Conservation (phyloP, 139 green algal species). For the Tetradesmus obliquus region DNA sequence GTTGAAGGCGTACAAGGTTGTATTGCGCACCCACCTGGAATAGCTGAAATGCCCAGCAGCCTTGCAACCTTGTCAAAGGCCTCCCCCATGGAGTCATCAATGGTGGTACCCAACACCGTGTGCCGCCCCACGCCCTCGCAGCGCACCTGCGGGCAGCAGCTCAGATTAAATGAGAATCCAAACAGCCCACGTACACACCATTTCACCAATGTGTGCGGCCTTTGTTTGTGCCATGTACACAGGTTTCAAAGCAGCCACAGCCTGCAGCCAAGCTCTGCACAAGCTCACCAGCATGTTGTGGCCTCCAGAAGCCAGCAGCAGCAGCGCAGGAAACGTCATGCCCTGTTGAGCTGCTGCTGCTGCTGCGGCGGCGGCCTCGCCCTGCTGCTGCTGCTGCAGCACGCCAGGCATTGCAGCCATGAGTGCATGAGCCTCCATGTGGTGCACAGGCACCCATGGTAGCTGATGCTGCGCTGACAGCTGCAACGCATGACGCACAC, state of each 20-base stretch:
- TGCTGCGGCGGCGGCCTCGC: background rate
- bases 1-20: too few relatives aligned
- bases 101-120: constrained; percentile 55
- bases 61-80: constrained; percentile 96
- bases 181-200: background rate
- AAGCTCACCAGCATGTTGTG: constrained; percentile 91
- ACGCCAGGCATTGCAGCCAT: constrained; percentile 74
- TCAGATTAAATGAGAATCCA: too few relatives aligned
- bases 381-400: constrained; percentile 34
- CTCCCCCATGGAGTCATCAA: constrained; percentile 69
- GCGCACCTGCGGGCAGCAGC: constrained; percentile 1
- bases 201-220: background rate
- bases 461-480: constrained; percentile 49
- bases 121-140: constrained; percentile 62
- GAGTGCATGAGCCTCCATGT: constrained; percentile 99
- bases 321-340: constrained; percentile 39
- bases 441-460: constrained; percentile 92
- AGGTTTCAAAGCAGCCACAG: background rate
- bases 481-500: constrained; percentile 31
- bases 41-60: constrained; percentile 83
- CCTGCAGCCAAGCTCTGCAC: background rate
- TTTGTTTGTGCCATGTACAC: too few relatives aligned
- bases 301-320: constrained; percentile 61
- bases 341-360: background rate
- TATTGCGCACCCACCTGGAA: constrained; percentile 52